phyloP scores from a whole-genome alignment of 345 rosid genomes.

The Camelina hispida region DNA sequence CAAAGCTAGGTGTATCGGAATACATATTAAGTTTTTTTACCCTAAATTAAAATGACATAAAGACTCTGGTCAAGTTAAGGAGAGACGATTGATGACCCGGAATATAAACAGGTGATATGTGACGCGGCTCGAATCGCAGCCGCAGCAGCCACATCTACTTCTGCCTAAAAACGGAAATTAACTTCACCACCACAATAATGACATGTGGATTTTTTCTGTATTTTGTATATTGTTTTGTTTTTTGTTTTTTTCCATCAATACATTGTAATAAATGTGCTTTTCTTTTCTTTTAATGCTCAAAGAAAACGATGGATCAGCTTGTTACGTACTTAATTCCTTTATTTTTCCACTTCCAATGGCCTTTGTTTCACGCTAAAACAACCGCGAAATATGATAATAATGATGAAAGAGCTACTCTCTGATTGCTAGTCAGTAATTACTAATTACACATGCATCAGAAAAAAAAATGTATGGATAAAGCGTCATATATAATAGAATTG shows the following conservation, averaged over 20 bases:
- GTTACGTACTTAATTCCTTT: background rate
- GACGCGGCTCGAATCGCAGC: slow-evolving; percentile 21
- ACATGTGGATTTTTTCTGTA: background rate
- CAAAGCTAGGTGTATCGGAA: too few relatives aligned
- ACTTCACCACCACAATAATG: slow-evolving; percentile 5
- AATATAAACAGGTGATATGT: slow-evolving; percentile 8
- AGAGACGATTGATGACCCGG: slow-evolving; percentile 20
- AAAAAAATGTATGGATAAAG: too few relatives aligned
- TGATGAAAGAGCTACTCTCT: too few relatives aligned
- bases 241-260: too few relatives aligned
- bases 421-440: too few relatives aligned
- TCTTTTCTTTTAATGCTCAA: background rate
- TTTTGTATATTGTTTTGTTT: background rate
- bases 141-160: background rate
- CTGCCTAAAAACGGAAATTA: slow-evolving; percentile 3
- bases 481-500: too few relatives aligned
- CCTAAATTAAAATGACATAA: background rate
- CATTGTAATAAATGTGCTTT: background rate
- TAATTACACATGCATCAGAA: too few relatives aligned
- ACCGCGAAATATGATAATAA: background rate
- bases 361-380: slow-evolving; percentile 5
- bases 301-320: slow-evolving; percentile 32
- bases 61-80: slow-evolving; percentile 20
- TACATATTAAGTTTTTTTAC: background rate
- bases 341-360: slow-evolving; percentile 31